Percentiles rank a stretch among this genome's conserved stretches.
Conservation (phyloP, 805 yeast genomes). For the Suhomyces canberraensis region DNA sequence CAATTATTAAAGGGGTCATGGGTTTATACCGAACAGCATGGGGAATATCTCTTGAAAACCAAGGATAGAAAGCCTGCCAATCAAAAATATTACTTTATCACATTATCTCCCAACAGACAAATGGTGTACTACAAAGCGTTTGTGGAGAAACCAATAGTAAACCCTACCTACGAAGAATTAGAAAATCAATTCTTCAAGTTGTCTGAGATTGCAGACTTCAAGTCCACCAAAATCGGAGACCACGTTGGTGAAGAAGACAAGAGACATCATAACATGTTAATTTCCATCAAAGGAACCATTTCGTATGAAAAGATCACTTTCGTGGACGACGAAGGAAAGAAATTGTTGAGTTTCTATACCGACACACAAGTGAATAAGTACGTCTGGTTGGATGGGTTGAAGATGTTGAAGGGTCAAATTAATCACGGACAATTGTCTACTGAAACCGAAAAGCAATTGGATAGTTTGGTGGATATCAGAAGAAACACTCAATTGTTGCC, state of each 20-base stretch:
- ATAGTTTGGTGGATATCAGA: conserved; percentile 33
- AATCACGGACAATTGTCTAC: conserved; percentile 31
- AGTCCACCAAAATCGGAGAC: conserved; percentile 46
- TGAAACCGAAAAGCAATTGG: conserved; percentile 37
- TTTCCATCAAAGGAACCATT: conserved; percentile 57
- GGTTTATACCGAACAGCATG: conserved; percentile 65
- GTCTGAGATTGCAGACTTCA: conserved; percentile 48
- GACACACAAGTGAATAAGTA: conserved; percentile 66
- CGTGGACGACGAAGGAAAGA: conserved; percentile 39
- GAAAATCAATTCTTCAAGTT: conserved; percentile 52
- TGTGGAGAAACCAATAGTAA: conserved; percentile 39
- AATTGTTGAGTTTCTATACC: conserved; percentile 58
- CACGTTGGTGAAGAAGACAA: conserved; percentile 41
- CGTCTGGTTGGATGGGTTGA: conserved; percentile 78
- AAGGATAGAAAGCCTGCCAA: conserved; percentile 16
- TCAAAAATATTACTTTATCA: conserved; percentile 49
- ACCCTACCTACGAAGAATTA: conserved; percentile 59
- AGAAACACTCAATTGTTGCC: conserved; percentile 39
- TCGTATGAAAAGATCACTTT: conserved; percentile 55
- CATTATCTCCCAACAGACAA: conserved; percentile 65
- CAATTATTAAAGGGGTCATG: conserved; percentile 75
- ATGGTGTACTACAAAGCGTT: conserved; percentile 60
- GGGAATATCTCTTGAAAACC: conserved; percentile 28
- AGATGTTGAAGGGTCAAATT: conserved; percentile 39
- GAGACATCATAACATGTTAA: conserved; percentile 41